These are phyloP conservation scores for Epipyxis sp. DNA, from an alignment of 108 stramenopile species.

Conservation along the genomic window DNA sequence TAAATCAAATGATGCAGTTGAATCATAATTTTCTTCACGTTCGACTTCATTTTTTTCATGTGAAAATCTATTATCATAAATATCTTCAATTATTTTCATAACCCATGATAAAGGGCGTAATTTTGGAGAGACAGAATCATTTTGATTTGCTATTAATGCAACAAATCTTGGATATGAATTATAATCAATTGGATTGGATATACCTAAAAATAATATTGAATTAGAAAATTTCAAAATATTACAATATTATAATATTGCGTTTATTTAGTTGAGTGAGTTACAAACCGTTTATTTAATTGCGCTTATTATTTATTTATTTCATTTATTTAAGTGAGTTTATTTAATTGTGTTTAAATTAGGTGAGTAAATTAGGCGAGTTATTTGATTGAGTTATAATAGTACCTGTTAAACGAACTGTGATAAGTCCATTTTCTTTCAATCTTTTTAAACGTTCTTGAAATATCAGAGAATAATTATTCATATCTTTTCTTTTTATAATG, in stretches of 20 bases:
- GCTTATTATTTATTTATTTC: too few species aligned
- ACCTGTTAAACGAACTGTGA: neutral
- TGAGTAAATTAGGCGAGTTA: too few species aligned
- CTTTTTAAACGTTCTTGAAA: constrained; percentile 28
- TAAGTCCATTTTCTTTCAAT: neutral
- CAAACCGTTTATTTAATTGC: too few species aligned
- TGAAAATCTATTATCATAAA: constrained; percentile 43
- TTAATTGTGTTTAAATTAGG: too few species aligned
- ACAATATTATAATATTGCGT: too few species aligned
- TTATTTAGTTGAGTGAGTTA: too few species aligned
- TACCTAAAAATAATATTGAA: too few species aligned
- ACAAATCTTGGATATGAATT: constrained; percentile 25
- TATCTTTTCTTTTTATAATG: constrained; percentile 10
- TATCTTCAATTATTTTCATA: constrained; percentile 44
- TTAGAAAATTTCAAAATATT: too few species aligned
- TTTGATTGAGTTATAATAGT: neutral
- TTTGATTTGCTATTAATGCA: neutral
- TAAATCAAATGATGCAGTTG: neutral
- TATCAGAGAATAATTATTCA: constrained; percentile 5
- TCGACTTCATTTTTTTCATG: constrained; percentile 18
- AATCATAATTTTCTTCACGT: constrained; percentile 12
- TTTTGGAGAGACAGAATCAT: constrained; percentile 2
- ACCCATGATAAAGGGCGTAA: constrained; percentile 34
- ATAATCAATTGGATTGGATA: constrained; percentile 28
- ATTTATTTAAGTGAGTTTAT: too few species aligned